A percentile compares a stretch with the other conserved stretches of the same genome.
Conservation (phyloP, 2,329 filamentous ascomycete genomes). For the Grosmannia serpens region DNA sequence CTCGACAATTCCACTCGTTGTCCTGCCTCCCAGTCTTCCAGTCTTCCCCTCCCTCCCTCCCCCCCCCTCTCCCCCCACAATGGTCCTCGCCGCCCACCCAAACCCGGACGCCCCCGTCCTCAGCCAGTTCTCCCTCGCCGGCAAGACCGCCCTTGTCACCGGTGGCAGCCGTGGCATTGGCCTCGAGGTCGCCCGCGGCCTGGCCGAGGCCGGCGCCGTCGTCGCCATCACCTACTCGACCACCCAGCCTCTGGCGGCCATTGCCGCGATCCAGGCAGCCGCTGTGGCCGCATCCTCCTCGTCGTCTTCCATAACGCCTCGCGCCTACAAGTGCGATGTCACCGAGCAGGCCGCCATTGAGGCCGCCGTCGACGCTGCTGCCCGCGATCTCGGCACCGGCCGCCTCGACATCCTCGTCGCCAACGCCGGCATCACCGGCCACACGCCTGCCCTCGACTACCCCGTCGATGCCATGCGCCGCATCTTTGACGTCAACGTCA, state of each 20-base stretch:
- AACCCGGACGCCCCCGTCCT: conserved; percentile 20
- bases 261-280: conserved; percentile 10
- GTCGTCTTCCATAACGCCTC: not conserved
- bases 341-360: conserved; percentile 18
- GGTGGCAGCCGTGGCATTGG: conserved; percentile 4
- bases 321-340: conserved; percentile 26
- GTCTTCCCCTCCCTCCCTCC: not conserved
- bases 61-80: conserved; percentile 1
- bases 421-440: conserved; percentile 27
- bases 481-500: conserved; percentile 27
- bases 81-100: conserved; percentile 19
- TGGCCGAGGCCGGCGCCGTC: conserved; percentile 1
- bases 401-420: conserved; percentile 28
- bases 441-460: conserved; percentile 27
- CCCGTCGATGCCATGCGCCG: conserved; percentile 24
- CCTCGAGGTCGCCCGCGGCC: conserved; percentile 1
- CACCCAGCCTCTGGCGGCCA: conserved; percentile 16
- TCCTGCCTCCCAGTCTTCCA: not conserved
- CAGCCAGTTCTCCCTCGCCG: conserved; percentile 15
- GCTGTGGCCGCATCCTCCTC: conserved; percentile 1
- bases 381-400: conserved; percentile 20
- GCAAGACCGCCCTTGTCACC: conserved; percentile 4
- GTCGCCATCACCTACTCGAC: conserved; percentile 2
- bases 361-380: conserved; percentile 20
- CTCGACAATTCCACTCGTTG: not conserved